These are phyloP conservation scores for Amanita molliuscula DNA, from an alignment of 768 basidiomycete genomes.

Conservation along the genomic window DNA sequence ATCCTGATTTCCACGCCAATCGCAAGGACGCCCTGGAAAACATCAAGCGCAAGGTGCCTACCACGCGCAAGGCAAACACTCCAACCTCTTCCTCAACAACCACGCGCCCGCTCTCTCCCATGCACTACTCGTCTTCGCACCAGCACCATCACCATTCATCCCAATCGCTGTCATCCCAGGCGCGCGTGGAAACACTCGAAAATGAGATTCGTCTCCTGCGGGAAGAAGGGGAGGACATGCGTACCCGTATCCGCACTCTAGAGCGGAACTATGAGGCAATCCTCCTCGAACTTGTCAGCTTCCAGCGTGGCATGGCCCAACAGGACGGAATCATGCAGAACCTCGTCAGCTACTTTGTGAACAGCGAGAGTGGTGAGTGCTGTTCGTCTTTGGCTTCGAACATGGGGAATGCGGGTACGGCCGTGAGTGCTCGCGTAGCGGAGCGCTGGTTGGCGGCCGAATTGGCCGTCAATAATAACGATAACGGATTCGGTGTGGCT, in stretches of 20 bases:
- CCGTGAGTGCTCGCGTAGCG: slow-evolving; percentile 1
- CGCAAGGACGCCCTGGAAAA: slow-evolving; percentile 44
- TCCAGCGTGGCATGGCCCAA: slow-evolving; percentile 50
- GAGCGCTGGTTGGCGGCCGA: neutral
- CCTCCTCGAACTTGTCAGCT: slow-evolving; percentile 60
- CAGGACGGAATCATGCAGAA: slow-evolving; percentile 80
- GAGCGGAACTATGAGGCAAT: slow-evolving; percentile 60
- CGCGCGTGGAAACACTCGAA: slow-evolving; percentile 27
- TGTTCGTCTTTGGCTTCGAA: slow-evolving; percentile 5
- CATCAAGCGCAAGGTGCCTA: slow-evolving; percentile 50
- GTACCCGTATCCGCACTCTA: slow-evolving; percentile 42
- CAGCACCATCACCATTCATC: slow-evolving; percentile 11
- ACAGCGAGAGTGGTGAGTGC: slow-evolving; percentile 43
- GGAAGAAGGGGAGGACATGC: slow-evolving; percentile 40
- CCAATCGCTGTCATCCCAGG: slow-evolving; percentile 11
- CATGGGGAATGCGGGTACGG: neutral
- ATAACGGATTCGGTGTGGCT: neutral
- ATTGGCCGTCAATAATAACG: neutral
- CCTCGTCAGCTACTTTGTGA: slow-evolving; percentile 72
- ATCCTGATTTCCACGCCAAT: slow-evolving; percentile 49
- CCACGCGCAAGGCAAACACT: slow-evolving; percentile 29
- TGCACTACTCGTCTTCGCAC: slow-evolving; percentile 19
- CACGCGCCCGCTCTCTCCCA: slow-evolving; percentile 10
- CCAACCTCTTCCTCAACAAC: slow-evolving; percentile 14
- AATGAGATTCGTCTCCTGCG: slow-evolving; percentile 37